phyloP scores from a whole-genome alignment of 1,284 basidiomycete genomes.

The Marasmius sp. region DNA sequence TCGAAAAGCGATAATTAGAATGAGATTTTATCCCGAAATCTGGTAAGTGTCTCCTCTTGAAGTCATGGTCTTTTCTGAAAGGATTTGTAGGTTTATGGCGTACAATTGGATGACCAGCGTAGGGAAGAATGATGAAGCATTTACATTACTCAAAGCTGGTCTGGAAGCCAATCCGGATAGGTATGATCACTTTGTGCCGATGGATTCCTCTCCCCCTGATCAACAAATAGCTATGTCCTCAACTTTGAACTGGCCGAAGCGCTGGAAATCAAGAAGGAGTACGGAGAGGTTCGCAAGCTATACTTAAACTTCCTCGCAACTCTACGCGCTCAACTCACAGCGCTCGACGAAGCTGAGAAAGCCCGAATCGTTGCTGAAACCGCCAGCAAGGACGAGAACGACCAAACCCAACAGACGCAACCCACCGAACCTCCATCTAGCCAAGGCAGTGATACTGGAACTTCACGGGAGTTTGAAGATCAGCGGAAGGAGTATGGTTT shows the following conservation, averaged over 20 bases:
- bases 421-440: conserved; percentile 23
- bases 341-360: conserved; percentile 37
- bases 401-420: neutral
- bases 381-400: neutral
- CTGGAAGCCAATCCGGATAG: conserved; percentile 87
- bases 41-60: conserved; percentile 55
- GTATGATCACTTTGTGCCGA: conserved; percentile 33
- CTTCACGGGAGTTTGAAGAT: conserved; percentile 37
- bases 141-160: conserved; percentile 80
- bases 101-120: conserved; percentile 76
- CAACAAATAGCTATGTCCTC: conserved; percentile 72
- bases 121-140: conserved; percentile 83
- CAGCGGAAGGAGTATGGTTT: conserved; percentile 67
- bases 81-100: conserved; percentile 77
- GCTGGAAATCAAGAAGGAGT: conserved; percentile 71
- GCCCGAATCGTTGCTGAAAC: neutral
- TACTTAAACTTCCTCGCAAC: conserved; percentile 74
- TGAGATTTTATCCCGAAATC: conserved; percentile 95
- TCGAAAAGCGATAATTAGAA: conserved; percentile 82
- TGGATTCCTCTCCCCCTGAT: neutral
- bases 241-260: conserved; percentile 89
- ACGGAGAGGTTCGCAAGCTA: conserved; percentile 63
- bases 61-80: neutral
- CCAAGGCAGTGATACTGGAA: conserved; percentile 40
- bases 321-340: conserved; percentile 63